phyloP scores from a whole-genome alignment of 192 early-diverging fungal species.

The Coemansia sp. region DNA sequence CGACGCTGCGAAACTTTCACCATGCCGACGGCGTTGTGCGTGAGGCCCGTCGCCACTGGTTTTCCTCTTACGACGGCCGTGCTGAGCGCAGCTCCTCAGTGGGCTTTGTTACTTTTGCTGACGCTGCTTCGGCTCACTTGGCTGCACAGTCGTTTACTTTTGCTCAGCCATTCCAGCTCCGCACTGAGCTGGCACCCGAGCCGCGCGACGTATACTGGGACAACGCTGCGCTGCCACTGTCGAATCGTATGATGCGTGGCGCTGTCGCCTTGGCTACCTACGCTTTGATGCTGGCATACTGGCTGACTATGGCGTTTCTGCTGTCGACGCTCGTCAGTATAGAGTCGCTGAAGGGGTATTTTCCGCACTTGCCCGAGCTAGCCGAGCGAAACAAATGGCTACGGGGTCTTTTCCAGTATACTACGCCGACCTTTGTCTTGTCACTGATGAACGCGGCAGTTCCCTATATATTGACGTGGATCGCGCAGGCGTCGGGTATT shows the following conservation, averaged over 20 bases:
- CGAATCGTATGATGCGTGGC: slow-evolving; percentile 22
- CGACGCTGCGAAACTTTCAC: slow-evolving; percentile 56
- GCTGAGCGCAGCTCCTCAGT: slow-evolving; percentile 41
- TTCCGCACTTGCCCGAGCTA: slow-evolving; percentile 58
- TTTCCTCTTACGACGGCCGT: slow-evolving; percentile 33
- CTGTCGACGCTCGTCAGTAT: slow-evolving; percentile 61
- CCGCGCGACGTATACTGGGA: slow-evolving; percentile 52
- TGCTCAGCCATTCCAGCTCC: slow-evolving; percentile 48
- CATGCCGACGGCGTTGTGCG: slow-evolving; percentile 57
- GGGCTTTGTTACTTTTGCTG: slow-evolving; percentile 47
- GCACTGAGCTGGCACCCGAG: slow-evolving; percentile 44
- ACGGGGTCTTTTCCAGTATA: slow-evolving; percentile 41
- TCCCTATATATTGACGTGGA: slow-evolving; percentile 44
- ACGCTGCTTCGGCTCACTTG: slow-evolving; percentile 37
- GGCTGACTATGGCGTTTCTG: slow-evolving; percentile 67
- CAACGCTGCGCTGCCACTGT: slow-evolving; percentile 32
- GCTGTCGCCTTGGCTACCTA: slow-evolving; percentile 39
- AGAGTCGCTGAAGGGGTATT: slow-evolving; percentile 38
- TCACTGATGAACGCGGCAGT: slow-evolving; percentile 48
- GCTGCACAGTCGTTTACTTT: slow-evolving; percentile 51
- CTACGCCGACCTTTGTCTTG: slow-evolving; percentile 35
- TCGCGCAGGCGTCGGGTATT: slow-evolving; percentile 43
- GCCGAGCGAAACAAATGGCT: slow-evolving; percentile 48
- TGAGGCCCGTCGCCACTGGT: slow-evolving; percentile 51
- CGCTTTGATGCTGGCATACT: slow-evolving; percentile 67